Percentiles rank a stretch among this genome's conserved stretches.
Conservation (phyloP, 2,329 filamentous ascomycete genomes). For the Trichoderma sp. region DNA sequence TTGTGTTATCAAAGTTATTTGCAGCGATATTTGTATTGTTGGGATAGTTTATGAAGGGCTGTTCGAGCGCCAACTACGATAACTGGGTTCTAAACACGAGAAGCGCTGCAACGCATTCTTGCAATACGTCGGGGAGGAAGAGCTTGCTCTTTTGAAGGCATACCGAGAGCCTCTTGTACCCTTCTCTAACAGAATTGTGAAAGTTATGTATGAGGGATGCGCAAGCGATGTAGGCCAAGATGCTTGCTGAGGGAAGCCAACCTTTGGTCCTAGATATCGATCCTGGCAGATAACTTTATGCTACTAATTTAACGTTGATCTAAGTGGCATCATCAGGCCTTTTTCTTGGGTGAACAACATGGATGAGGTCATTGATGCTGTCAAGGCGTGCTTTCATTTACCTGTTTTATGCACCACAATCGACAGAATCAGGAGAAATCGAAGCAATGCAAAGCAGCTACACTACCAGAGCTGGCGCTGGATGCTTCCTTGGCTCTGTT, state of each 20-base stretch:
- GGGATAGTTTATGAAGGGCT: slow-evolving; percentile 68
- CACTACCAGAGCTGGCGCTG: background rate
- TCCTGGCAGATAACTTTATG: background rate
- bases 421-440: slow-evolving; percentile 63
- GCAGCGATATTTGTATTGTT: slow-evolving; percentile 61
- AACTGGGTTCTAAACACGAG: slow-evolving; percentile 62
- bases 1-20: background rate
- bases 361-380: slow-evolving; percentile 64
- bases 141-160: slow-evolving; percentile 65
- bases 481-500: slow-evolving; percentile 51
- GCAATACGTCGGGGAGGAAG: slow-evolving; percentile 68
- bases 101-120: slow-evolving; percentile 70
- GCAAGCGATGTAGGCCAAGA: slow-evolving; percentile 60
- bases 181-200: slow-evolving; percentile 69
- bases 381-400: slow-evolving; percentile 57
- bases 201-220: slow-evolving; percentile 65
- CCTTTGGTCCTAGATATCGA: background rate
- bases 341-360: slow-evolving; percentile 63
- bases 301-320: background rate
- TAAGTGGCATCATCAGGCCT: slow-evolving; percentile 62
- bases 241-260: slow-evolving; percentile 67
- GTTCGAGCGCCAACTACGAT: slow-evolving; percentile 69
- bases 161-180: slow-evolving; percentile 61
- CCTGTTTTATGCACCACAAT: slow-evolving; percentile 20
- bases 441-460: slow-evolving; percentile 43